Conservation (phyloP, 768 basidiomycete species). For the Nidula microcarpa region DNA sequence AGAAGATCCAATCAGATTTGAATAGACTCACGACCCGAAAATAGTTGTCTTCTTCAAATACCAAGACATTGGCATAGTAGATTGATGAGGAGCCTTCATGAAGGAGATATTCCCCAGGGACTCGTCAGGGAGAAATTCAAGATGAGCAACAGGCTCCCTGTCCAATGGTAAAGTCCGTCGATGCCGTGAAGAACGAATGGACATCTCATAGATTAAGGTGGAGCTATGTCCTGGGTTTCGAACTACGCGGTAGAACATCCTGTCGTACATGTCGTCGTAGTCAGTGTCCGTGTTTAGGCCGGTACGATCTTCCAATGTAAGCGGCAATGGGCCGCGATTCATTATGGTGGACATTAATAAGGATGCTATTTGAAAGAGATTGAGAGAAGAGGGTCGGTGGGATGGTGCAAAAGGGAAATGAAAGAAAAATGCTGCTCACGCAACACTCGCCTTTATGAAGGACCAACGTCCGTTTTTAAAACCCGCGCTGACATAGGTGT, state of each 20-base stretch:
- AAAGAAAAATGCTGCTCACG: not conserved
- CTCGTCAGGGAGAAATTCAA: conserved; percentile 59
- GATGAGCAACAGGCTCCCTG: conserved; percentile 49
- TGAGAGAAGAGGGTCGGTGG: not conserved
- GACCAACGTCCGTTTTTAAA: not conserved
- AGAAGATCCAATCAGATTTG: no score
- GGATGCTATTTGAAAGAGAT: not conserved
- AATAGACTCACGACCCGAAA: conserved; percentile 57
- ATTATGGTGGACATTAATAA: not conserved
- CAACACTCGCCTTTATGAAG: not conserved
- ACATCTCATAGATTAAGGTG: conserved; percentile 65
- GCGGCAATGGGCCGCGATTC: conserved; percentile 31
- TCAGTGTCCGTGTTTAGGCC: conserved; percentile 52
- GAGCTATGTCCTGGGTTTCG: conserved; percentile 39
- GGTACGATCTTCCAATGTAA: conserved; percentile 68
- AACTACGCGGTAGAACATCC: conserved; percentile 63
- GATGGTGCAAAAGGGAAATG: not conserved
- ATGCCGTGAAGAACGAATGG: conserved; percentile 57
- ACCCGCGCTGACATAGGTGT: not conserved
- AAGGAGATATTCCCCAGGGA: conserved; percentile 61
- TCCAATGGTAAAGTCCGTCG: conserved; percentile 51
- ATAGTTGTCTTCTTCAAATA: conserved; percentile 63
- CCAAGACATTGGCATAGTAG: conserved; percentile 55
- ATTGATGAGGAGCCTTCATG: conserved; percentile 31
- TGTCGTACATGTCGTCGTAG: conserved; percentile 78